Evolutionary conservation across 2,329 filamentous ascomycete genomes (phyloP).

Genomic region (Pseudogymnoascus verrucosus): DNA sequence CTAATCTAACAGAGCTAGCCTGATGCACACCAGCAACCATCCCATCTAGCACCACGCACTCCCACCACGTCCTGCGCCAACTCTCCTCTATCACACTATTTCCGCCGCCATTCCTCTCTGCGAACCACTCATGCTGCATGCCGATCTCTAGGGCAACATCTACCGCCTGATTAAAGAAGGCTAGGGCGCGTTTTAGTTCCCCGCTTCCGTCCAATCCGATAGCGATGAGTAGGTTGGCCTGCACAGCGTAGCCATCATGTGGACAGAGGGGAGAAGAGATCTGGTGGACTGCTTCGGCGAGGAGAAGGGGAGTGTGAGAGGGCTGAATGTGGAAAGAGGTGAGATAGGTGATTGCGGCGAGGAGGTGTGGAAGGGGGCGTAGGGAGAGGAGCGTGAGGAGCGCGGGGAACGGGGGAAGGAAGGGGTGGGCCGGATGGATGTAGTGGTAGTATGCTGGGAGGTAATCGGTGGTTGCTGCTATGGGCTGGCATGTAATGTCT

Average conservation of each 20-base stretch:
- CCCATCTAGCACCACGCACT: conserved; percentile 57
- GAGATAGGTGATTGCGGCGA: conserved; percentile 48
- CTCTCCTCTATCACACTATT: conserved; percentile 69
- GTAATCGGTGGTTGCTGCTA: not conserved
- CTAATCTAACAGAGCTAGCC: conserved; percentile 61
- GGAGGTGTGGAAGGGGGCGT: conserved; percentile 30
- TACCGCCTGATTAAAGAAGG: conserved; percentile 60
- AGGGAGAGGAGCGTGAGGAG: not conserved
- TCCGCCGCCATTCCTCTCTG: conserved; percentile 53
- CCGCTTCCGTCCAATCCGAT: conserved; percentile 72
- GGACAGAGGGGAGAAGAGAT: conserved; percentile 39
- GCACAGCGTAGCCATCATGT: conserved; percentile 58
- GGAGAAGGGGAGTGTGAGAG: conserved; percentile 40
- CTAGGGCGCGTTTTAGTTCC: conserved; percentile 59
- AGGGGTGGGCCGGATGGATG: not conserved
- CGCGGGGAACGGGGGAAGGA: conserved; percentile 25
- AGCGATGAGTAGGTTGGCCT: conserved; percentile 68
- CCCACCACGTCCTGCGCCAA: conserved; percentile 89
- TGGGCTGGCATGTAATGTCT: not conserved
- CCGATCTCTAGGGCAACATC: conserved; percentile 67
- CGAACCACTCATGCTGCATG: conserved; percentile 63
- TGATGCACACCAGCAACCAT: conserved; percentile 76
- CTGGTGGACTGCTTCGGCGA: conserved; percentile 50
- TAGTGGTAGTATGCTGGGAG: not conserved
- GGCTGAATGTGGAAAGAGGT: conserved; percentile 48